Conservation (phyloP, 1,284 basidiomycete species). For the Puccinia polysora region DNA sequence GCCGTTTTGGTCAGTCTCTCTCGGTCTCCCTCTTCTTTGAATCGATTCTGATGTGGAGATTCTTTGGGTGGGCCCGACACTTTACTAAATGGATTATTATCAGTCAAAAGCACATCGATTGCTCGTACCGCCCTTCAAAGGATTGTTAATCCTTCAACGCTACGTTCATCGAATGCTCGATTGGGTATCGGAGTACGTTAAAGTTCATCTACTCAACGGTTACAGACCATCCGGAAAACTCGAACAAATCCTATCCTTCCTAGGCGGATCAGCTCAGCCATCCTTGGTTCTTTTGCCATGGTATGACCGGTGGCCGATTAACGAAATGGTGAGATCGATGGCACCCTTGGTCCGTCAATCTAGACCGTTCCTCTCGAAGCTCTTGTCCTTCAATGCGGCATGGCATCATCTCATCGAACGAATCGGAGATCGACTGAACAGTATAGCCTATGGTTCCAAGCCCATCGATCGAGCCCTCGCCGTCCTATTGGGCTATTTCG, state of each 20-base stretch:
- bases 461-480: conserved; percentile 39
- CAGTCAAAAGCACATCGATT: conserved; percentile 36
- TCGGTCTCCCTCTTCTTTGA: neutral
- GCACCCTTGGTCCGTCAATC: conserved; percentile 1
- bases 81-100: neutral
- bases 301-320: conserved; percentile 9
- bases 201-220: conserved; percentile 2
- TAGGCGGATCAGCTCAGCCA: neutral
- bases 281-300: conserved; percentile 1
- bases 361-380: neutral
- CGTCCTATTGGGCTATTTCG: conserved; percentile 39
- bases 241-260: neutral
- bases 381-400: neutral
- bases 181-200: conserved; percentile 28
- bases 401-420: conserved; percentile 19
- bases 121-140: conserved; percentile 34
- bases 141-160: conserved; percentile 33
- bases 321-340: neutral
- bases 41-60: neutral
- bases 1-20: conserved; percentile 37
- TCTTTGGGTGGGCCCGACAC: neutral
- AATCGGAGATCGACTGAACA: conserved; percentile 8
- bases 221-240: neutral
- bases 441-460: conserved; percentile 41
- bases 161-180: conserved; percentile 36